Conservation (phyloP, 2,329 filamentous ascomycete genomes). For the Aspergillus tamarii region DNA sequence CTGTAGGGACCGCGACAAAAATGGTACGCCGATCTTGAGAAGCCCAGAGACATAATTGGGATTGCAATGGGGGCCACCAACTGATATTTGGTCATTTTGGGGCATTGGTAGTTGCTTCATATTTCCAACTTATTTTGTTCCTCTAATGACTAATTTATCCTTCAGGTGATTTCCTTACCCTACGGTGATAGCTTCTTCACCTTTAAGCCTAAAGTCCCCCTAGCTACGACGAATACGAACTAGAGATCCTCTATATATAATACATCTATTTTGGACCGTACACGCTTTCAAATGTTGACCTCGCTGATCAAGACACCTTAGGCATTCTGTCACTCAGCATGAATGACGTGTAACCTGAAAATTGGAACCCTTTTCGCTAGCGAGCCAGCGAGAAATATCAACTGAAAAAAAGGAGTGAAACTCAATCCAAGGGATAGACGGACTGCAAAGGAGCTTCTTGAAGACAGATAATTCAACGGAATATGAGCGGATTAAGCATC, state of each 20-base stretch:
- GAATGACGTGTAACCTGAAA: background rate
- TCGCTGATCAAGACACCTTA: background rate
- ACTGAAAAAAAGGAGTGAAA: background rate
- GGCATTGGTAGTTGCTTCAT: constrained; percentile 13
- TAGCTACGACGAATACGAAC: constrained; percentile 24
- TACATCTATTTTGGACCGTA: constrained; percentile 23
- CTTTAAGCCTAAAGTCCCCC: constrained; percentile 20
- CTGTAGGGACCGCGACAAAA: constrained; percentile 15
- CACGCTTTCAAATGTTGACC: constrained; percentile 7
- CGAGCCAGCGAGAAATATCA: background rate
- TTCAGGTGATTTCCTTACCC: constrained; percentile 21
- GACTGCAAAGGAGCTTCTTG: background rate
- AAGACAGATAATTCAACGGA: background rate
- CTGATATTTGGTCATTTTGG: constrained; percentile 25
- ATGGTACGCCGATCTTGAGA: constrained; percentile 24
- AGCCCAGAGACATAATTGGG: constrained; percentile 22
- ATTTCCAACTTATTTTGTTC: background rate
- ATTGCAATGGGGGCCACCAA: constrained; percentile 21
- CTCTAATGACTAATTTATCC: background rate
- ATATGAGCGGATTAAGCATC: background rate
- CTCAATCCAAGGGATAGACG: background rate
- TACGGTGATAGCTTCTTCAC: constrained; percentile 22
- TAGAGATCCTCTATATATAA: constrained; percentile 23
- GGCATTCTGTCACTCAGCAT: background rate
- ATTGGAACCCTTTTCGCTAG: background rate